phyloP scores from a whole-genome alignment of 140 eudicot species.

The Ambrosia hybrid region DNA sequence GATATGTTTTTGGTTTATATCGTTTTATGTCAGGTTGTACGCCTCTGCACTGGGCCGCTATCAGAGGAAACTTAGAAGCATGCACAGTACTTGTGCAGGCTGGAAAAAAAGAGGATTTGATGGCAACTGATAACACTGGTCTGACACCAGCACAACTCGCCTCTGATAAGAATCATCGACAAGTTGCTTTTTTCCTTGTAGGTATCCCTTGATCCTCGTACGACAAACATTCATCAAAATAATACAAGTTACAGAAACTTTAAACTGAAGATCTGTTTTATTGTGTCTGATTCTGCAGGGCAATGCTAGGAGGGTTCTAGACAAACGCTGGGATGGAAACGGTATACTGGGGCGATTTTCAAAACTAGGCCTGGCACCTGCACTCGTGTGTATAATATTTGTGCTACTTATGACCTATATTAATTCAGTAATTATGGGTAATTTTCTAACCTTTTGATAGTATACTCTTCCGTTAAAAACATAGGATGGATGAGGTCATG shows the following conservation, averaged over 20 bases:
- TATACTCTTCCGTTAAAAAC: background rate
- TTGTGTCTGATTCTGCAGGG: slow-evolving; percentile 59
- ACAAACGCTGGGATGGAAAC: slow-evolving; percentile 75
- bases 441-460: slow-evolving; percentile 15
- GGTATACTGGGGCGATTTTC: slow-evolving; percentile 61
- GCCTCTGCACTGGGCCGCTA: slow-evolving; percentile 99
- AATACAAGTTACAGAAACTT: background rate
- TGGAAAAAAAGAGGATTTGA: slow-evolving; percentile 92
- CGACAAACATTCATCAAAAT: background rate
- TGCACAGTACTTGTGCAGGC: slow-evolving; percentile 98
- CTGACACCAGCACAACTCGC: slow-evolving; percentile 99
- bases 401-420: slow-evolving; percentile 66
- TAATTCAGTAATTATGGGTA: slow-evolving; percentile 86
- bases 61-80: slow-evolving; percentile 91
- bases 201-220: slow-evolving; percentile 50
- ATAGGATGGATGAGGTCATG: background rate
- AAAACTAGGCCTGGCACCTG: slow-evolving; percentile 89
- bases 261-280: slow-evolving; percentile 10
- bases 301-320: slow-evolving; percentile 82
- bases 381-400: slow-evolving; percentile 72
- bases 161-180: slow-evolving; percentile 91
- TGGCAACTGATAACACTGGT: slow-evolving; percentile 89
- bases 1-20: slow-evolving; percentile 5
- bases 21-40: slow-evolving; percentile 69
- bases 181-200: slow-evolving; percentile 99